Base-by-base conservation (phyloP, 805 yeast species). In the Lachancea kluyveri region DNA sequence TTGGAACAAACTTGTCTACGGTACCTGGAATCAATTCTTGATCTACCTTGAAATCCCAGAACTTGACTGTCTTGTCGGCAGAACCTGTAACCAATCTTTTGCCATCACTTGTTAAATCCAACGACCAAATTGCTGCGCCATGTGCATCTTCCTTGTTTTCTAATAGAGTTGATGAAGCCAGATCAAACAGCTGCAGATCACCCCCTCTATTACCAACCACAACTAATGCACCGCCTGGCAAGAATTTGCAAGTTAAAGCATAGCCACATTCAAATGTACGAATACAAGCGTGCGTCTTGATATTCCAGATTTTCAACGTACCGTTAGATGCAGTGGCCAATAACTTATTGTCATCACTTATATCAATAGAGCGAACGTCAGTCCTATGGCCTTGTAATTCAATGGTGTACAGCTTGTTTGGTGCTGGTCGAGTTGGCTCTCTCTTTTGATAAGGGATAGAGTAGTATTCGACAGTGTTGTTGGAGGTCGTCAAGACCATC, bases 301-400 rank as follows among this genome's bases (percentile, higher is more conserved):
- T 54, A 51, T 92, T 92, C 96, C 96, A 88, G 14, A 92, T 68
- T 52, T 92, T 92, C 40, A 92, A 61, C 43, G 75, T 72, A 14
- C 96, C 96, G 50, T 87, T 86, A 3, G 96, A 81, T 1, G 95
- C 96, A 2, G 95, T 80, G 3, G 87, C 94, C 24, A 90, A 62
- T 36, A 92, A 62, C 52, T 75, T 76, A 54, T 79, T 75, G 60
- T 90, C 96, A 33, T 77, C 74, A 35, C 94, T 81, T 21, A 92
- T 67, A 44, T 86, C 88, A 51, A 85, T 64, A 4, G 94, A 70
- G 47, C 98, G 71, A 17, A 90, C 70, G 57, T 92, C 99, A 2
- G 86, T 76, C 53, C 96, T 74, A 57, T 88, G 96, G 13, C 98
- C 99, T 32, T 73, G 70, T 24, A 76, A 58, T 30, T 87, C 95